Evolutionary conservation across 768 basidiomycete species (phyloP), one percentile per base, ranked within the genome.

Genomic region (Pleurotus salmoneostramineus): DNA sequence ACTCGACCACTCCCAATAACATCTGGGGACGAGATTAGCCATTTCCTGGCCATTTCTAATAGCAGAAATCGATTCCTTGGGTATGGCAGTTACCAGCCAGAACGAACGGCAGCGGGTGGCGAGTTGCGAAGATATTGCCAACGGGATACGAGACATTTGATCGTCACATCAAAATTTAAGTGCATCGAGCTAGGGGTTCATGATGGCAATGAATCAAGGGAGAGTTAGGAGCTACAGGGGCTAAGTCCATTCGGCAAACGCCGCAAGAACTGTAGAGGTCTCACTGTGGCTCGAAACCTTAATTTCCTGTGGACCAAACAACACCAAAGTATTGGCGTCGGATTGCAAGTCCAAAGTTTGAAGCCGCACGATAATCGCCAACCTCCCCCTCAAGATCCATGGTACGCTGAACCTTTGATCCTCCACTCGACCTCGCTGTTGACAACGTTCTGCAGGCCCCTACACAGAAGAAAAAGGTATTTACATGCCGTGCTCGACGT

Each of bases 401-500:
- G 86, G 86, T 87, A 60, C 65, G 84, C 64, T 60, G 54, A 46
- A 50, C 40, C 59, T 35, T 47, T 61, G 35, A 17, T 46, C 61
- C 60, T 48, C 49, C 33, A 33, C n/a, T 17, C 46, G 32, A 15
- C 32, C 11, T 3, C 21, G 45, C 21, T 44, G 58, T 15, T 37
- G 37, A 33, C 50, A 44, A 34, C 58, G 59, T 44, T 3, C 10
- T 59, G 43, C 67, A 85, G 84, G 85, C 74, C 66, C 77, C 79
- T 59, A 68, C 74, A 61, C 69, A 70, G 61, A 81, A 80, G 73
- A 84, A 83, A 82, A 85, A 85, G 82, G 83, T 83, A 63, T 64
- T 66, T 60, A 12, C n/a, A n/a, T 40, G 17, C 15, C 10, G 27
- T 32, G 57, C 14, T 2, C 34, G 44, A 47, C 50, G 36, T 37